These are phyloP conservation scores for Maudiozyma turicensis DNA, from an alignment of 805 yeast genomes.

Conservation along the genomic window DNA sequence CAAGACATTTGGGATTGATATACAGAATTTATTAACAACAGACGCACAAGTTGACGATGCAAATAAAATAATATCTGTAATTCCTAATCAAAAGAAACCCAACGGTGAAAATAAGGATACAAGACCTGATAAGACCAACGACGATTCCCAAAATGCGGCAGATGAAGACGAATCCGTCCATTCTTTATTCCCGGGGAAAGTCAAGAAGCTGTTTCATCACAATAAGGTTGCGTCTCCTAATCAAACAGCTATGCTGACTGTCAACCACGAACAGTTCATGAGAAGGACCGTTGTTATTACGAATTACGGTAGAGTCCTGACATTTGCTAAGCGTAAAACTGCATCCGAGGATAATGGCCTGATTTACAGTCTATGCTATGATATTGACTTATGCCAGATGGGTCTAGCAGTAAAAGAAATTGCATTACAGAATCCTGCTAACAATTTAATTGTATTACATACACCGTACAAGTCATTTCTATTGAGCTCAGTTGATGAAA, in stretches of 20 bases:
- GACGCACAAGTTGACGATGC: constrained; percentile 4
- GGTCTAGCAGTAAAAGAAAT: constrained; percentile 53
- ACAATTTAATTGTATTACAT: constrained; percentile 42
- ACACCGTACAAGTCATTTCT: constrained; percentile 46
- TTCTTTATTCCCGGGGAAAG: constrained; percentile 17
- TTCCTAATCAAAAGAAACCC: background rate
- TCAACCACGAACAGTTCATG: constrained; percentile 29
- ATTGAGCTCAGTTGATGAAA: background rate
- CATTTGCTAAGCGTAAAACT: constrained; percentile 38
- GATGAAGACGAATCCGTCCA: constrained; percentile 7
- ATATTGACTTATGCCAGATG: constrained; percentile 44
- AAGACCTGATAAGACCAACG: too few species aligned
- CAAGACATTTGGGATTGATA: constrained; percentile 2
- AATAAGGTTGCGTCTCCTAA: constrained; percentile 15
- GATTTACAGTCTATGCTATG: constrained; percentile 39
- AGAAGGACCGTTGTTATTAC: constrained; percentile 50
- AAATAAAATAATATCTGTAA: background rate
- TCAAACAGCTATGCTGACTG: background rate
- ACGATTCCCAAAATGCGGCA: background rate
- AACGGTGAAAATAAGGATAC: background rate
- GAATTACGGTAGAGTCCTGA: constrained; percentile 50
- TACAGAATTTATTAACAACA: constrained; percentile 1
- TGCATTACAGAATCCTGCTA: constrained; percentile 32
- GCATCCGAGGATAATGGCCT: constrained; percentile 23
- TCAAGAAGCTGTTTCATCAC: constrained; percentile 24